Percentiles rank a stretch among this genome's conserved stretches.
These are phyloP conservation scores for Diaporthe vaccinii DNA, from an alignment of 2,329 filamentous ascomycete genomes.

Conservation along the genomic window DNA sequence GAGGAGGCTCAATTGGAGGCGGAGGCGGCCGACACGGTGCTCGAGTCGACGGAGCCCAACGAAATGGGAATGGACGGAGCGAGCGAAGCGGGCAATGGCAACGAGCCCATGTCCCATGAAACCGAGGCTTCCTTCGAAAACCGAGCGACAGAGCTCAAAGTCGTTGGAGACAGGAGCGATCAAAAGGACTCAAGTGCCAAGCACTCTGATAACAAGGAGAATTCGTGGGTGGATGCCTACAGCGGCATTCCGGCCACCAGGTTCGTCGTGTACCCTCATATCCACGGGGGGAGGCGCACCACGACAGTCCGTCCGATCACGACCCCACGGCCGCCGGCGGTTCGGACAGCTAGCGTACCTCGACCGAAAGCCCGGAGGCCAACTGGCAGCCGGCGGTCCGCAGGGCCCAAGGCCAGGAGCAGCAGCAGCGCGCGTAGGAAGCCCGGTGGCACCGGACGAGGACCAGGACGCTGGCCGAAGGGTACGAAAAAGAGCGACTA, in stretches of 20 bases:
- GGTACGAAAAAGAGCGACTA: constrained; percentile 78
- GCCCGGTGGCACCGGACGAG: constrained; percentile 73
- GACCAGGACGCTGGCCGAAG: constrained; percentile 76
- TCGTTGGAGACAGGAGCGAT: background rate
- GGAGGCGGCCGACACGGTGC: constrained; percentile 46
- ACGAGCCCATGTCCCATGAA: constrained; percentile 29
- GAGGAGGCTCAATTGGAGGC: background rate
- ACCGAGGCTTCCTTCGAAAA: constrained; percentile 9
- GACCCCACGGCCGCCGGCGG: constrained; percentile 54
- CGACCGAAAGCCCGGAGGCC: constrained; percentile 57
- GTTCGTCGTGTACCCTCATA: constrained; percentile 83
- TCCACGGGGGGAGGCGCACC: constrained; percentile 63
- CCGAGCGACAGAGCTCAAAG: background rate
- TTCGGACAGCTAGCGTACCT: constrained; percentile 52
- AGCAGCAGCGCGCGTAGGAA: constrained; percentile 64
- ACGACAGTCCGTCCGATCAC: constrained; percentile 56
- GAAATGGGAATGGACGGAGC: constrained; percentile 45
- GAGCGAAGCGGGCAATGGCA: constrained; percentile 29
- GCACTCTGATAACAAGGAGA: constrained; percentile 46
- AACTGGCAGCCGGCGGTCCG: constrained; percentile 48
- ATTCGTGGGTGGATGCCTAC: constrained; percentile 62
- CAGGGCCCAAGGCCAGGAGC: constrained; percentile 57
- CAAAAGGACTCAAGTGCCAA: constrained; percentile 41
- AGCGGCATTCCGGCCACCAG: constrained; percentile 75
- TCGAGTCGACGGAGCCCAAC: constrained; percentile 57